These are phyloP conservation scores for Ophiostoma piceae DNA, from an alignment of 2,329 filamentous ascomycete genomes.

Conservation along the genomic window DNA sequence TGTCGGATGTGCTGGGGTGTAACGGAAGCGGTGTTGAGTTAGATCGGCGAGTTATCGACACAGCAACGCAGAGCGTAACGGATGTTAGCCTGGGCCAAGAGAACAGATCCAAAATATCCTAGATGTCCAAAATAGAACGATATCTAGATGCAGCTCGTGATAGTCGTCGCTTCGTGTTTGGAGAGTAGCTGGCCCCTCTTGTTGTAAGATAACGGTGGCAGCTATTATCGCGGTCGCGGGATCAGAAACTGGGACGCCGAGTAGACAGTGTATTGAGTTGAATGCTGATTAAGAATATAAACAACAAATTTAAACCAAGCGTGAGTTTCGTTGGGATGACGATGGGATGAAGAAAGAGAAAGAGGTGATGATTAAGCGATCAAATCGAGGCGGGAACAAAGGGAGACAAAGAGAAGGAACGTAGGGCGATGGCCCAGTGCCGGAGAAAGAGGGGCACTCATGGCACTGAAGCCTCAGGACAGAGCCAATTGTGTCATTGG, in stretches of 20 bases:
- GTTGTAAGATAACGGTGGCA: not conserved
- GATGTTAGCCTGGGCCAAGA: not conserved
- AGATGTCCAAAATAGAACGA: not conserved
- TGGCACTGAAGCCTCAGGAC: slow-evolving; percentile 8
- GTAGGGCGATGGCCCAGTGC: not conserved
- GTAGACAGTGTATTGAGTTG: not conserved
- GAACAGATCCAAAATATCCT: not conserved
- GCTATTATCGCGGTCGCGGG: not conserved
- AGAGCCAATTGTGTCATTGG: slow-evolving; percentile 11
- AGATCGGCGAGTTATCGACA: not conserved
- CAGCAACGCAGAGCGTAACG: not conserved
- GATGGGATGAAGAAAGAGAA: not conserved
- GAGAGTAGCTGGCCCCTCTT: not conserved
- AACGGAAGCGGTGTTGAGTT: not conserved
- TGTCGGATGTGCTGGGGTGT: not conserved
- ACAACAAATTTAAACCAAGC: not conserved
- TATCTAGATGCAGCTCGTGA: not conserved
- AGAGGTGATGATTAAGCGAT: not conserved
- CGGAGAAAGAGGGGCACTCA: slow-evolving; percentile 6
- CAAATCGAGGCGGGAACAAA: not conserved
- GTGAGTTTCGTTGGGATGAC: not conserved
- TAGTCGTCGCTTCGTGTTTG: not conserved
- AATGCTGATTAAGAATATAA: not conserved
- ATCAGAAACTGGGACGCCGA: not conserved
- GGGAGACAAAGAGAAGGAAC: not conserved